Conservation (phyloP, 208 protist species). For the Trypanosoma platydactyli region DNA sequence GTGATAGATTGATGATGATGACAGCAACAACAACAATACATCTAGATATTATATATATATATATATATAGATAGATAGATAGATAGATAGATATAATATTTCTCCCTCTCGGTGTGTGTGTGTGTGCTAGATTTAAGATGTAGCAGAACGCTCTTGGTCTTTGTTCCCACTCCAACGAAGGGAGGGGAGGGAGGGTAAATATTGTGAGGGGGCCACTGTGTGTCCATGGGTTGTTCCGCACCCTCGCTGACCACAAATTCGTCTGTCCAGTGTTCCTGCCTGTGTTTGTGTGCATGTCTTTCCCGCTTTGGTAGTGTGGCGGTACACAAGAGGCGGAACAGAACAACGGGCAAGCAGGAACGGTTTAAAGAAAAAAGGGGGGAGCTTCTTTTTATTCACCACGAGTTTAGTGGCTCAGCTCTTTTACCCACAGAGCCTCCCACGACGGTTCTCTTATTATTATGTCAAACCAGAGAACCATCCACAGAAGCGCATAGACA, state of each 20-base stretch:
- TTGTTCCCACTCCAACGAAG: no score
- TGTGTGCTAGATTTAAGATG: no score
- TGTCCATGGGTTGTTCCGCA: background rate
- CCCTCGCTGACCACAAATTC: background rate
- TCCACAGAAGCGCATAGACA: background rate
- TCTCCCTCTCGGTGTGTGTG: no score
- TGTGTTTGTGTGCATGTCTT: background rate
- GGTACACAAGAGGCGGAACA: no score
- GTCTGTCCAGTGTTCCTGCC: background rate
- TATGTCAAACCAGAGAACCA: no score
- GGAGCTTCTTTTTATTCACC: no score
- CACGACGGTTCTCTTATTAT: no score
- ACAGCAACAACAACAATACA: background rate
- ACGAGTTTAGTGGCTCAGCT: no score
- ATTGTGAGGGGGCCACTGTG: background rate
- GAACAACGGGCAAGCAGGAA: no score
- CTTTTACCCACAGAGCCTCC: no score
- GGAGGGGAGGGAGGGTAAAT: background rate
- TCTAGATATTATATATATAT: slow-evolving; percentile 1
- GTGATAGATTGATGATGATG: slow-evolving; percentile 1
- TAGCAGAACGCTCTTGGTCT: no score
- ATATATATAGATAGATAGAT: slow-evolving; percentile 23
- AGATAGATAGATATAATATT: slow-evolving; percentile 7
- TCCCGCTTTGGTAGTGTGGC: background rate
- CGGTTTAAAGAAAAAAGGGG: no score